A percentile compares a stretch with the other conserved stretches of the same genome.
Conservation (phyloP, 2,329 filamentous ascomycete genomes). For the Tolypocladium guangdongense region DNA sequence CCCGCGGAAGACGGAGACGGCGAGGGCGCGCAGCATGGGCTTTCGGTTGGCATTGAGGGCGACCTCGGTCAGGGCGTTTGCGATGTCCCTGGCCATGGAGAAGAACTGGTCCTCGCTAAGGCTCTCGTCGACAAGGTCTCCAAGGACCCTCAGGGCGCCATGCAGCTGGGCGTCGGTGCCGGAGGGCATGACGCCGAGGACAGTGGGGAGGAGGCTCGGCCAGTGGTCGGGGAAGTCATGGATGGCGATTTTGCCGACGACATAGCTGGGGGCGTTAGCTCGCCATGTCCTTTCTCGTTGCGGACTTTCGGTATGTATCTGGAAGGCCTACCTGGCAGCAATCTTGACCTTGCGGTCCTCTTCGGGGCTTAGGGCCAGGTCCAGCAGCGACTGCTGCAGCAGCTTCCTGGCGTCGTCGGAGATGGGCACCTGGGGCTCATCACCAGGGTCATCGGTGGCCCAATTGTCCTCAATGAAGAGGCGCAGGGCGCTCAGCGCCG, state of each 20-base stretch:
- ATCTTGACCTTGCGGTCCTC: constrained; percentile 79
- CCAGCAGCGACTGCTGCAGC: constrained; percentile 63
- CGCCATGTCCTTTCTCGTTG: neutral
- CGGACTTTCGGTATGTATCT: too few relatives aligned
- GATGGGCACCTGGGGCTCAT: constrained; percentile 51
- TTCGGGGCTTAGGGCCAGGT: constrained; percentile 62
- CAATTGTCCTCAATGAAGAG: constrained; percentile 78
- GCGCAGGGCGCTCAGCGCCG: constrained; percentile 69
- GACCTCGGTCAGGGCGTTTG: constrained; percentile 73
- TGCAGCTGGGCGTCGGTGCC: constrained; percentile 74
- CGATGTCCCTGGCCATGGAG: constrained; percentile 71
- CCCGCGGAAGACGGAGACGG: constrained; percentile 79
- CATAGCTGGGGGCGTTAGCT: constrained; percentile 28
- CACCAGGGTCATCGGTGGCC: constrained; percentile 65
- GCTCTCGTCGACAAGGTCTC: constrained; percentile 85
- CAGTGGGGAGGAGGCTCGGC: constrained; percentile 74
- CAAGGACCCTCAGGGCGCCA: constrained; percentile 77
- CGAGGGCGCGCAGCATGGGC: constrained; percentile 66
- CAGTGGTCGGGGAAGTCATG: constrained; percentile 91
- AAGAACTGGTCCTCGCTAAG: constrained; percentile 95
- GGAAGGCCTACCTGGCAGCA: constrained; percentile 59
- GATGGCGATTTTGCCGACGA: constrained; percentile 87
- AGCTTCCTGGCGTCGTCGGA: constrained; percentile 62
- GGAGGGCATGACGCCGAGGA: constrained; percentile 66
- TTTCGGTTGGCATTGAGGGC: constrained; percentile 67